Evolutionary conservation across 2,329 filamentous ascomycete genomes (phyloP), one percentile per base, ranked within the genome.

Genomic region (Colletotrichum lindemuthianum): DNA sequence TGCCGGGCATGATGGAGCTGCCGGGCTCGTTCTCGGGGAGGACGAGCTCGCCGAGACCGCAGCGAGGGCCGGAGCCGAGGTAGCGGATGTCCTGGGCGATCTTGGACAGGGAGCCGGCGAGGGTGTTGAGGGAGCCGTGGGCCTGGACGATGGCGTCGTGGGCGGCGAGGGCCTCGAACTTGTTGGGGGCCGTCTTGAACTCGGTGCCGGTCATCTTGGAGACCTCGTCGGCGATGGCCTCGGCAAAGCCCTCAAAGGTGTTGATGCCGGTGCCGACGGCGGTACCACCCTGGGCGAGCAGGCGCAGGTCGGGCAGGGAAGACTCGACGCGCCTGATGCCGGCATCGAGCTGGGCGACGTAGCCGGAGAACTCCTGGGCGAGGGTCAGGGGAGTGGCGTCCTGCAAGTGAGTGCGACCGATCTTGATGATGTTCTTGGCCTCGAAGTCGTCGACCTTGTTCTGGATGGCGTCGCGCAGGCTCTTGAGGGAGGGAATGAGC

Each of bases 21-120:
- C 95, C 95, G 39, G 96, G 96, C 84, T 99, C 96, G 82, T 99
- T 99, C 84, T 99, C 96, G 33, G 96, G 96, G 55, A 99, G 88
- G 74, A 88, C 87, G 68, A 99, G 88, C 84, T 99, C 96, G 70
- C 94, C 95, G 24, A 98, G 90, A 74, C 96, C 96, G 80, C 96
- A 98, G 65, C 96, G 93, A 60, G 96, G 96, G 13, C 96, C 96
- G 70, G 92, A 97, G 72, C 96, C 96, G 56, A 98, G 92, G 84
- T 97, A 98, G 74, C 96, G 91, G 76, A 99, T 93, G 78, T 98
- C 96, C 83, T 99, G 94, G 10, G 95, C 96, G 73, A 99, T 97
- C 87, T 99, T 98, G 88, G 92, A 96, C 58, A 99, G 90, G 57
- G 94, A 97, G 66, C 85, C 84, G 50, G 96, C 94, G 65, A 98